Evolutionary conservation across 176 grass and related monocot genomes (phyloP).

Genomic region (Elymus sibiricus): DNA sequence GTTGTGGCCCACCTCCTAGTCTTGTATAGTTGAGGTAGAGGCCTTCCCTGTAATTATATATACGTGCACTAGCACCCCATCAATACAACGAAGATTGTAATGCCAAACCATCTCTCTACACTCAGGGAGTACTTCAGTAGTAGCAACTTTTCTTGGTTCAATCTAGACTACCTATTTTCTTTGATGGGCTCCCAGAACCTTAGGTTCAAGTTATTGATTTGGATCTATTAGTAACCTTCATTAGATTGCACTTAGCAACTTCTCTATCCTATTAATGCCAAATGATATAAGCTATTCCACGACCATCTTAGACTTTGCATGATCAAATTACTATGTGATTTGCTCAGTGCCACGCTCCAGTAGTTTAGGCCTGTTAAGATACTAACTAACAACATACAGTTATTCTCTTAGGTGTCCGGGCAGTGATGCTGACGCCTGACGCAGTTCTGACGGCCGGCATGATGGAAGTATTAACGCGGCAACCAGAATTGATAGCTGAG

Average conservation of each 20-base stretch:
- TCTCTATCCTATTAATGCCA: not conserved
- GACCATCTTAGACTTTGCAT: not conserved
- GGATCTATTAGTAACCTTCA: not conserved
- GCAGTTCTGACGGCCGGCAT: too few species aligned
- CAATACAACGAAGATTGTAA: too few species aligned
- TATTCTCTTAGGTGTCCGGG: not conserved
- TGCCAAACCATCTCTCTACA: too few species aligned
- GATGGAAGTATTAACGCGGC: not conserved
- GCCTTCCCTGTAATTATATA: too few species aligned
- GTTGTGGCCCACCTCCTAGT: too few species aligned
- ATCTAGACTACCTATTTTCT: not conserved
- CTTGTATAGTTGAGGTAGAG: too few species aligned
- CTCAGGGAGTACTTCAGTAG: too few species aligned
- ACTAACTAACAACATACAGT: not conserved
- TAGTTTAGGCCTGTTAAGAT: not conserved
- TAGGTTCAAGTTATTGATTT: not conserved
- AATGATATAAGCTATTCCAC: not conserved
- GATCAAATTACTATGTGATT: not conserved
- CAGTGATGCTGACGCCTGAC: too few species aligned
- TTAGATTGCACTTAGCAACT: not conserved
- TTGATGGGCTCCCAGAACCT: not conserved
- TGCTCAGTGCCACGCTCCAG: not conserved
- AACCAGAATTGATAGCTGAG: not conserved
- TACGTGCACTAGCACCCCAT: too few species aligned
- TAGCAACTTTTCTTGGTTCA: too few species aligned